Evolutionary conservation across 1,284 basidiomycete species (phyloP).

Genomic region (Pascua guehoae): DNA sequence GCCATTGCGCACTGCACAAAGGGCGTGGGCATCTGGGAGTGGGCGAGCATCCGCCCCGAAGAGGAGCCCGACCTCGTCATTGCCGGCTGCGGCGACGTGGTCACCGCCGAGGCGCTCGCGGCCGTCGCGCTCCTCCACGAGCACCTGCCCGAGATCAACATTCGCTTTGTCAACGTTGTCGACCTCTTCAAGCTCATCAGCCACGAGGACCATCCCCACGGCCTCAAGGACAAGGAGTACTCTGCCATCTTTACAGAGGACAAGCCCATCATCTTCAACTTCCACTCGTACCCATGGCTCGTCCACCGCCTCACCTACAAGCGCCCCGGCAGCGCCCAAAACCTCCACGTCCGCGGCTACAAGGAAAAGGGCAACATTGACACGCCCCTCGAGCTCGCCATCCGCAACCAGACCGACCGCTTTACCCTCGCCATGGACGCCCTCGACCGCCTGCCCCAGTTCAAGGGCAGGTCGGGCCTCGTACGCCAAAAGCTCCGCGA

Average conservation of each 20-base stretch:
- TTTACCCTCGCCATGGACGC: slow-evolving; percentile 41
- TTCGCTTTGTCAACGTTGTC: slow-evolving; percentile 72
- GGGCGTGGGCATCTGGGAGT: slow-evolving; percentile 55
- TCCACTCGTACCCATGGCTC: slow-evolving; percentile 59
- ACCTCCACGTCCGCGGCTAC: slow-evolving; percentile 38
- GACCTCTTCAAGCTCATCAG: slow-evolving; percentile 35
- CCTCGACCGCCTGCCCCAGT: slow-evolving; percentile 31
- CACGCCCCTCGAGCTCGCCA: slow-evolving; percentile 32
- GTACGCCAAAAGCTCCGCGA: background rate
- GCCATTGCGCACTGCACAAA: slow-evolving; percentile 66
- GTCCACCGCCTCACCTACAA: slow-evolving; percentile 1
- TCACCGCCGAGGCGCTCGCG: slow-evolving; percentile 54
- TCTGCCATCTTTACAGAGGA: slow-evolving; percentile 67
- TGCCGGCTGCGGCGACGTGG: slow-evolving; percentile 52
- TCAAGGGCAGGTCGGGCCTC: slow-evolving; percentile 16
- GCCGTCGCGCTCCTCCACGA: slow-evolving; percentile 70
- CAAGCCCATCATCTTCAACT: slow-evolving; percentile 71
- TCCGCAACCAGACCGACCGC: slow-evolving; percentile 37
- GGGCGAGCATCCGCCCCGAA: slow-evolving; percentile 52
- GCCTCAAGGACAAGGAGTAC: slow-evolving; percentile 63
- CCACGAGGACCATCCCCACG: slow-evolving; percentile 59
- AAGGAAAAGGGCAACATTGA: slow-evolving; percentile 31
- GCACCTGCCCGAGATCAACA: slow-evolving; percentile 57
- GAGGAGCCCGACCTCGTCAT: slow-evolving; percentile 55
- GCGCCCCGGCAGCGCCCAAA: background rate